These are phyloP conservation scores for Backusella psychrophila DNA, from an alignment of 192 early-diverging fungal species.

Conservation along the genomic window DNA sequence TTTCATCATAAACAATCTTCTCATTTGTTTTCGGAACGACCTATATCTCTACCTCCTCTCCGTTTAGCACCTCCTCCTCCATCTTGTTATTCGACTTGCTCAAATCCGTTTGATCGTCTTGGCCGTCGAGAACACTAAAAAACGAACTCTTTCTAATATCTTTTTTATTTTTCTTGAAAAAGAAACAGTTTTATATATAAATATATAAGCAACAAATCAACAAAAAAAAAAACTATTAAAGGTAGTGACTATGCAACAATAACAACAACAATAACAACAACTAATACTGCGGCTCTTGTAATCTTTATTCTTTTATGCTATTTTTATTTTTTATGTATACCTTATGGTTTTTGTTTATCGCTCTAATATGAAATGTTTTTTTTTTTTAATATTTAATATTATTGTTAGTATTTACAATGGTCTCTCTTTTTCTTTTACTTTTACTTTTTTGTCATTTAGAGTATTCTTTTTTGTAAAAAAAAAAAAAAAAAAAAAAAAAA, in stretches of 20 bases:
- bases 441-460: too few species aligned
- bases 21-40: background rate
- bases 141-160: background rate
- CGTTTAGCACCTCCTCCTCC: constrained; percentile 3
- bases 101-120: constrained; percentile 15
- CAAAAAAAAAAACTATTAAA: background rate
- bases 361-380: too few species aligned
- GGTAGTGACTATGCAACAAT: background rate
- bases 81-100: constrained; percentile 17
- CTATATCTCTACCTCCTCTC: constrained; percentile 15
- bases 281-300: background rate
- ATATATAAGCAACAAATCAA: background rate
- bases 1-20: background rate
- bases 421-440: too few species aligned
- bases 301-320: background rate
- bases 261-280: background rate
- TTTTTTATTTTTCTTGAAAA: background rate
- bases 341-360: too few species aligned
- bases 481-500: too few species aligned
- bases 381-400: too few species aligned
- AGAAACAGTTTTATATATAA: background rate
- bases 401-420: too few species aligned
- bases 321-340: background rate
- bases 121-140: constrained; percentile 6
- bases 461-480: too few species aligned